Conservation (phyloP, 164 flowering plant species). For the Tinospora cordifolia region DNA sequence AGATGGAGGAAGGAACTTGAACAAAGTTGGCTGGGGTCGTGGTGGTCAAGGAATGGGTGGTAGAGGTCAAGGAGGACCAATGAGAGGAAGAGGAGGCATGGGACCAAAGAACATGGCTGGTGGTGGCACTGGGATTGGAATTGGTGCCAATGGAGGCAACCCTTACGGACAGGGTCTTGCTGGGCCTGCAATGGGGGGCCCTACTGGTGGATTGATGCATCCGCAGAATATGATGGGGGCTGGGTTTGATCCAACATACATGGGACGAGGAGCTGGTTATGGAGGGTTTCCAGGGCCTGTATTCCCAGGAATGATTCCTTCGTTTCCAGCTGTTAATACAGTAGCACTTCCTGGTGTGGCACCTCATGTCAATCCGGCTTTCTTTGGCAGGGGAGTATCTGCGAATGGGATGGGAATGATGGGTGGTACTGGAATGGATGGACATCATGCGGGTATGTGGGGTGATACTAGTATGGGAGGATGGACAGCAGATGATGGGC, state of each 20-base stretch:
- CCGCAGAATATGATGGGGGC: slow-evolving; percentile 70
- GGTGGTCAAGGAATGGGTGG: slow-evolving; percentile 41
- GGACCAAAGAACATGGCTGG: slow-evolving; percentile 42
- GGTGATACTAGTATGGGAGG: slow-evolving; percentile 56
- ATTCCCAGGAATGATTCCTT: slow-evolving; percentile 65
- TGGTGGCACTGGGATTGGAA: slow-evolving; percentile 30
- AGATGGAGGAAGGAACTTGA: slow-evolving; percentile 43
- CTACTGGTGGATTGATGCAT: slow-evolving; percentile 58
- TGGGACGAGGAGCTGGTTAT: slow-evolving; percentile 65
- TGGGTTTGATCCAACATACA: slow-evolving; percentile 60
- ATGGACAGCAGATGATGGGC: slow-evolving; percentile 52
- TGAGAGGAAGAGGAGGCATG: slow-evolving; percentile 56
- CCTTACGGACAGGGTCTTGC: slow-evolving; percentile 49
- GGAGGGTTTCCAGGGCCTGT: slow-evolving; percentile 59
- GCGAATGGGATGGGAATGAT: slow-evolving; percentile 68
- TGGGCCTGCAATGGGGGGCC: slow-evolving; percentile 60
- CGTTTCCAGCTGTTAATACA: slow-evolving; percentile 51
- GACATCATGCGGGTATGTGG: slow-evolving; percentile 61
- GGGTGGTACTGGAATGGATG: slow-evolving; percentile 57
- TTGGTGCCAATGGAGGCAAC: slow-evolving; percentile 32
- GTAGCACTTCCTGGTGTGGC: slow-evolving; percentile 65
- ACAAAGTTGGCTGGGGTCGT: slow-evolving; percentile 54
- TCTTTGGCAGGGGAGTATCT: slow-evolving; percentile 59
- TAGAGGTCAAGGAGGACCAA: slow-evolving; percentile 43
- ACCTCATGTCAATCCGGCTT: slow-evolving; percentile 76